These are phyloP conservation scores for Lecanoromycetidae sp. DNA, from an alignment of 2,329 filamentous ascomycete species.

Conservation along the genomic window DNA sequence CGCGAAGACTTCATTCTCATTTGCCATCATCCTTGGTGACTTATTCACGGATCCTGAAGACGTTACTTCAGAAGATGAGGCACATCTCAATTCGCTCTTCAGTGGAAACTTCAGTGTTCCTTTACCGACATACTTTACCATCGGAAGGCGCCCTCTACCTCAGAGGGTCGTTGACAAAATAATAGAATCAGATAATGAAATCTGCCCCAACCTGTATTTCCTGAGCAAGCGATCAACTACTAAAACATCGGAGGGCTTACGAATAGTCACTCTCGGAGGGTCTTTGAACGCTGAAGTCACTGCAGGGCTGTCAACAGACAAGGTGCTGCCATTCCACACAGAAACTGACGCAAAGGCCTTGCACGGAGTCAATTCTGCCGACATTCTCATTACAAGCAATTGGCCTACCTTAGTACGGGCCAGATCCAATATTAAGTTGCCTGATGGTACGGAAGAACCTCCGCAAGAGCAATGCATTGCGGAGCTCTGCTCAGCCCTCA, in stretches of 20 bases:
- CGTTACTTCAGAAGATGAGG: conserved; percentile 38
- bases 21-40: conserved; percentile 74
- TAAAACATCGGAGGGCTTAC: conserved; percentile 80
- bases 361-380: conserved; percentile 62
- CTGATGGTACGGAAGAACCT: conserved; percentile 41
- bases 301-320: conserved; percentile 54
- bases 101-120: conserved; percentile 61
- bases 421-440: conserved; percentile 53
- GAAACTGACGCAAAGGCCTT: conserved; percentile 64
- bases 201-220: conserved; percentile 85
- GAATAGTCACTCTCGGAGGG: conserved; percentile 78
- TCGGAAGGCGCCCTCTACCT: conserved; percentile 64
- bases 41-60: conserved; percentile 52
- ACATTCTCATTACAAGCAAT: conserved; percentile 74
- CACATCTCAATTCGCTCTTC: conserved; percentile 54
- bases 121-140: conserved; percentile 80
- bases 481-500: conserved; percentile 64
- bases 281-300: conserved; percentile 49
- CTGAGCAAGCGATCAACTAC: conserved; percentile 76
- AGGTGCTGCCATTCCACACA: conserved; percentile 66
- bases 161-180: conserved; percentile 58
- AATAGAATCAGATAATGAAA: conserved; percentile 50
- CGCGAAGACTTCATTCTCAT: conserved; percentile 74
- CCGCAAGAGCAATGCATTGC: conserved; percentile 53
- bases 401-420: conserved; percentile 68